phyloP scores from a whole-genome alignment of 495 filamentous ascomycete genomes.

The Beverwykella pulmonaria region DNA sequence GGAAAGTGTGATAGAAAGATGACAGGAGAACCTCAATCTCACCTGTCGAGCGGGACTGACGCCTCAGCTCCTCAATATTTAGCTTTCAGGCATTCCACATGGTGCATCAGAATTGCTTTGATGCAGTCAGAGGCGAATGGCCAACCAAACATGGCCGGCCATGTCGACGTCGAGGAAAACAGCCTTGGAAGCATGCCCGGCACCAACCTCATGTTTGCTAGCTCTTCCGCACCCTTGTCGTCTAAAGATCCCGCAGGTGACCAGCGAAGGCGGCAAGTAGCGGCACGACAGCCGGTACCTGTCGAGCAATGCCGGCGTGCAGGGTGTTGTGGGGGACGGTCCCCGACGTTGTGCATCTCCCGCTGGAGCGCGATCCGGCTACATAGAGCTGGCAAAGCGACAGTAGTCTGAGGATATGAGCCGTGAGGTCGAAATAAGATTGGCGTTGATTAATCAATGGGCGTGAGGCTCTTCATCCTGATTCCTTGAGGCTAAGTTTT shows the following conservation, averaged over 20 bases:
- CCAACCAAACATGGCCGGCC: neutral
- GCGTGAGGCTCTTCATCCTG: constrained; percentile 24
- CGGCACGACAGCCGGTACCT: neutral
- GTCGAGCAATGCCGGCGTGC: neutral
- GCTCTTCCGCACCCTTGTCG: neutral
- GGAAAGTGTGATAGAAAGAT: neutral
- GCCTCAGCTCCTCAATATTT: neutral
- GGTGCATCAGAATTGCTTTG: neutral
- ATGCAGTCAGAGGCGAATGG: neutral
- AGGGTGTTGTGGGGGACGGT: neutral
- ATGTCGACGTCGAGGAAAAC: neutral
- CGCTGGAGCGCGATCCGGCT: neutral
- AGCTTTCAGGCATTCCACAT: neutral
- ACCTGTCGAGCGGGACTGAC: neutral
- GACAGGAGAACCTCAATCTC: neutral
- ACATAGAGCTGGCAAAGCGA: neutral
- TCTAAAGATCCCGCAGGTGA: neutral
- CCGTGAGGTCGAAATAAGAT: constrained; percentile 16
- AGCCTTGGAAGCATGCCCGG: neutral
- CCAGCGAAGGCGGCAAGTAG: neutral
- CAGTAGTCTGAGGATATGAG: neutral
- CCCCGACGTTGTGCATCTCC: neutral
- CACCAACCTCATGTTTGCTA: neutral
- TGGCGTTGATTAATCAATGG: constrained; percentile 3
- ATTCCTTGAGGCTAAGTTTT: constrained; percentile 13